Conservation (phyloP, 768 basidiomycete species). For the Tricholoma sp. region DNA sequence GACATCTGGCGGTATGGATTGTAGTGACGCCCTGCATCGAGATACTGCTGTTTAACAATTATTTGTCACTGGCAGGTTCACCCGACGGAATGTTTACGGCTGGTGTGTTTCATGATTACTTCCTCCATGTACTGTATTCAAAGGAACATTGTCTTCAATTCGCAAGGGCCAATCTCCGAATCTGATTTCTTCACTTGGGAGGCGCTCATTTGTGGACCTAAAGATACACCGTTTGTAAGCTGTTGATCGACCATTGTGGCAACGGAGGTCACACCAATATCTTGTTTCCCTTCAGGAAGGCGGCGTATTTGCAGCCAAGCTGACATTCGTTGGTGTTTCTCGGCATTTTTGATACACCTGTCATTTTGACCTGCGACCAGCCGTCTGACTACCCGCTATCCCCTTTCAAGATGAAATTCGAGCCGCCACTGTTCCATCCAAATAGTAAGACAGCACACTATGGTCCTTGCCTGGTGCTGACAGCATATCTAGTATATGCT, state of each 20-base stretch:
- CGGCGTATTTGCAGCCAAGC: constrained; percentile 86
- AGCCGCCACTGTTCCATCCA: constrained; percentile 95
- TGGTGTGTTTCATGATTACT: constrained; percentile 33
- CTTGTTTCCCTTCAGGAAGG: constrained; percentile 62
- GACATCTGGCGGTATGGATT: constrained; percentile 62
- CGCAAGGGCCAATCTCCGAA: constrained; percentile 79
- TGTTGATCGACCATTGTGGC: constrained; percentile 1
- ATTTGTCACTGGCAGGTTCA: constrained; percentile 44
- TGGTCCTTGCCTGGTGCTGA: constrained; percentile 7
- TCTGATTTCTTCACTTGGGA: constrained; percentile 97
- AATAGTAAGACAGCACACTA: constrained; percentile 62
- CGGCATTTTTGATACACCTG: not conserved
- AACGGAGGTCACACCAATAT: not conserved
- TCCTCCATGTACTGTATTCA: not conserved
- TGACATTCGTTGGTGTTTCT: constrained; percentile 74
- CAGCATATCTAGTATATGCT: constrained; percentile 68
- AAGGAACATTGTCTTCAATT: not conserved
- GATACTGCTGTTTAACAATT: constrained; percentile 2
- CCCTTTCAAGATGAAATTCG: constrained; percentile 99
- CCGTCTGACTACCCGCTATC: constrained; percentile 94
- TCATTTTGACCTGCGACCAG: constrained; percentile 30
- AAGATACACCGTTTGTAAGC: constrained; percentile 90
- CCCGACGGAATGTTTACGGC: constrained; percentile 98
- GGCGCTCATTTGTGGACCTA: constrained; percentile 88
- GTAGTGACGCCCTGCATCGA: constrained; percentile 1